Base-by-base conservation (phyloP, 139 green algal species). In the Pedinophyceae sp. region DNA sequence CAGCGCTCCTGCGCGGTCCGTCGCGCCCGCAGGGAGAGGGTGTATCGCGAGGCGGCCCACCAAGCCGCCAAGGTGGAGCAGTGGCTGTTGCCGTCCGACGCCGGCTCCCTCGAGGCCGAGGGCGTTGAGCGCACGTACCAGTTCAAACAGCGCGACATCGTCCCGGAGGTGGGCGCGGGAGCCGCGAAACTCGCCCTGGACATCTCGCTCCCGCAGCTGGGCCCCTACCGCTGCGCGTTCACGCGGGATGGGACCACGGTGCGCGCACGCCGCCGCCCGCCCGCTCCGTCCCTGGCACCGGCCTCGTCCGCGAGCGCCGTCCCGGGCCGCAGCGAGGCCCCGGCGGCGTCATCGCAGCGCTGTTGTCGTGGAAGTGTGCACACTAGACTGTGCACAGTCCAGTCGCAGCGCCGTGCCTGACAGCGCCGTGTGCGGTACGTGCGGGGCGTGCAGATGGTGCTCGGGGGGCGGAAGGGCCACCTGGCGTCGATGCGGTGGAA, bases 401-500 rank as follows among this genome's bases (percentile, higher is more conserved):
- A n/a, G n/a, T n/a, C n/a, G n/a, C n/a, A n/a, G n/a, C n/a, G n/a
- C n/a, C n/a, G n/a, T n/a, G n/a, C n/a, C n/a, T n/a, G n/a, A n/a
- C n/a, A n/a, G n/a, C n/a, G n/a, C n/a, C n/a, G n/a, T n/a, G 49
- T 86, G 68, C 49, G 91, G 91, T 2, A 66, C 86, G 3, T 73
- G 85, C 64, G 48, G 86, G 61, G 45, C 93, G n/a, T n/a, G n/a
- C n/a, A n/a, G n/a, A n/a, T n/a, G n/a, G n/a, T n/a, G 57, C 59
- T 98, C 50, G 89, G 70, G 1, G 91, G 91, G 0, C 48, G 48
- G 17, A 81, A 79, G 61, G 91, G 91, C 0, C 89, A 98, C 68
- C 62, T 98, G 13, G 86, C 88, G 1, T 45, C 95, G 27, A 69
- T 95, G 69, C 87, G 97, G 57, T 96, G 87, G 87, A 59, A 82